Base-by-base conservation (phyloP, 495 filamentous ascomycete species). In the Polyplosphaeria fusca region DNA sequence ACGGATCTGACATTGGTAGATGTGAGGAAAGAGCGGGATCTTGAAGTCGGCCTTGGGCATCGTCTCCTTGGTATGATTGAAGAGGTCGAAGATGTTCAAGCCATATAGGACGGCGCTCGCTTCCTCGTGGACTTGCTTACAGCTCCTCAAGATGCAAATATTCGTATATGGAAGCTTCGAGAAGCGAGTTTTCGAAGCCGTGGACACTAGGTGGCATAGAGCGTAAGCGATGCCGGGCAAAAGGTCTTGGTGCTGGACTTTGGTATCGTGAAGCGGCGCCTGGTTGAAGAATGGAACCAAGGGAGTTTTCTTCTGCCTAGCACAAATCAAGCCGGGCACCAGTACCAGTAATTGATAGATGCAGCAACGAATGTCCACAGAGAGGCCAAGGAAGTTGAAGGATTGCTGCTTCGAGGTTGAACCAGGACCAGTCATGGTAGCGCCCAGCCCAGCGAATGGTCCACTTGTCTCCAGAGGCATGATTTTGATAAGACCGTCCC, bases 41-140 rank as follows among this genome's bases (percentile, higher is more conserved):
- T 28, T 27, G 41, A 56, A 61, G 30, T 61, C 27, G 30, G 52
- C 43, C 23, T 27, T 23, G 1, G 58, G 58, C 4, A 14, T 20
- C 5, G 44, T 25, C 23, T 61, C 52, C 7, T 19, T 22, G 25
- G 16, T 50, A 1, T 42, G 46, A 20, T 47, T 49, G 4, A 3
- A 9, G 11, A 61, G 25, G 1, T 61, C 58, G 39, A 56, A 61
- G 14, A 14, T 32, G 39, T 61, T 61, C 18, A 1, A 11, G 25
- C 45, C 40, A 35, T 56, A 61, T n/a, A 61, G 13, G 22, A 56
- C 27, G 1, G 7, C 38, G 16, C 40, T 56, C 1, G 58, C 46
- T 35, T 61, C 58, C 4, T 0, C 16, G 30, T 55, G 44, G 7
- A 61, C 47, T 13, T 47, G 13, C 20, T 50, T 50, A 26, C 25